These are phyloP conservation scores for Aaosphaeria arxii DNA, from an alignment of 2,329 filamentous ascomycete species.

Conservation along the genomic window DNA sequence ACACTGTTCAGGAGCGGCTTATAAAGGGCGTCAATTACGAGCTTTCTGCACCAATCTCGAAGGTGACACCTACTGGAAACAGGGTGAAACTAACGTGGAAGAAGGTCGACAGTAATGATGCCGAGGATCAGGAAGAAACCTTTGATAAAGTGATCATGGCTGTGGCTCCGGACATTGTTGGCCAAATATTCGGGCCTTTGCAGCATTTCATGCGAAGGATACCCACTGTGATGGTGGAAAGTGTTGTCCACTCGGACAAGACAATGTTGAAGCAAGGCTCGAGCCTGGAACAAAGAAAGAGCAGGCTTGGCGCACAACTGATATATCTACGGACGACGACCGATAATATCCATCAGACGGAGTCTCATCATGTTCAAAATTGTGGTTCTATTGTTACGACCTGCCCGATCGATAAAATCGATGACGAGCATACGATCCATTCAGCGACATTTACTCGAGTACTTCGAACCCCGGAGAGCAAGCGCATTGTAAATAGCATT, in stretches of 20 bases:
- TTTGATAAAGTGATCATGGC: conserved; percentile 56
- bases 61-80: conserved; percentile 27
- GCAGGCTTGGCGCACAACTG: conserved; percentile 14
- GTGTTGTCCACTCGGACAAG: conserved; percentile 44
- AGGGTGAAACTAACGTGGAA: conserved; percentile 38
- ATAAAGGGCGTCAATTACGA: conserved; percentile 41
- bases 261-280: conserved; percentile 8
- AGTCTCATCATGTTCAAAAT: conserved; percentile 53
- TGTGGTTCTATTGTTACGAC: conserved; percentile 55
- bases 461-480: conserved; percentile 50
- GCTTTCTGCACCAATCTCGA: conserved; percentile 39
- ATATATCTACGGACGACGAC: conserved; percentile 34
- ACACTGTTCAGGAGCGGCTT: conserved; percentile 49
- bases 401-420: conserved; percentile 43
- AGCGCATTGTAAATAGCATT: conserved; percentile 47
- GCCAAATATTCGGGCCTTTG: conserved; percentile 47
- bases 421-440: conserved; percentile 42
- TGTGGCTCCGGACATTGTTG: conserved; percentile 54
- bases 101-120: conserved; percentile 5
- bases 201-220: conserved; percentile 39
- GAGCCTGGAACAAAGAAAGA: background rate
- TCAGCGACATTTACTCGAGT: conserved; percentile 53
- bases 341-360: conserved; percentile 38
- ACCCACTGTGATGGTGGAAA: conserved; percentile 49
- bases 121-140: conserved; percentile 19